A percentile compares a stretch with the other conserved stretches of the same genome.
phyloP scores from a whole-genome alignment of 495 filamentous ascomycete genomes.

The Penicillium flavigenum region DNA sequence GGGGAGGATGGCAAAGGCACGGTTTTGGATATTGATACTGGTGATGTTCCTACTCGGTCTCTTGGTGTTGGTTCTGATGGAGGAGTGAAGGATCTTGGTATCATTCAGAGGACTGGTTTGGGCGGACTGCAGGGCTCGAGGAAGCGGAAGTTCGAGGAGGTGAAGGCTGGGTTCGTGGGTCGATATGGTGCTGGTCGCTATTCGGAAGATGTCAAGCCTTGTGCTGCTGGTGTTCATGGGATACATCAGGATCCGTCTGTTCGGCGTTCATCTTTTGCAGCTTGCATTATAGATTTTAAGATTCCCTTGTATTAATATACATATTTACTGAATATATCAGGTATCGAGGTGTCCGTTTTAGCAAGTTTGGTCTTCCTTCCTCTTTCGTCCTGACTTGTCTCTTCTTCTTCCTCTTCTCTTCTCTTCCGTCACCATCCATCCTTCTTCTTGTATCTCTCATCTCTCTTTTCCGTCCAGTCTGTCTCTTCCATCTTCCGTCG shows the following conservation, averaged over 20 bases:
- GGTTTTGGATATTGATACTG: conserved; percentile 42
- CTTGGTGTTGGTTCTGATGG: conserved; percentile 27
- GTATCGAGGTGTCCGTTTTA: not conserved
- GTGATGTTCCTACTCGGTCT: conserved; percentile 9
- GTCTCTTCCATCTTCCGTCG: not conserved
- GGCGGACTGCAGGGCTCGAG: conserved; percentile 18
- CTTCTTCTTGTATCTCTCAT: not conserved
- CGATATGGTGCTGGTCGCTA: conserved; percentile 26
- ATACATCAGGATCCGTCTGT: conserved; percentile 13
- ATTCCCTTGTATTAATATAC: conserved; percentile 25
- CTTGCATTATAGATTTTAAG: conserved; percentile 44
- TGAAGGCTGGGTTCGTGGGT: conserved; percentile 27
- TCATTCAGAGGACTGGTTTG: conserved; percentile 18
- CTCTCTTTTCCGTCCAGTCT: not conserved
- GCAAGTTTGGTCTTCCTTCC: not conserved
- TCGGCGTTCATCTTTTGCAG: conserved; percentile 38
- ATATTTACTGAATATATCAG: not conserved
- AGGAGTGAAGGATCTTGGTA: conserved; percentile 21
- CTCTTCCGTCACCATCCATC: not conserved
- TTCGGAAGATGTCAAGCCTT: conserved; percentile 17
- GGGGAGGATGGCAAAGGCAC: conserved; percentile 30
- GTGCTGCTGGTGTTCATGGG: conserved; percentile 6
- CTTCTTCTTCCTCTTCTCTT: too few relatives aligned
- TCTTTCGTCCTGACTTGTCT: not conserved
- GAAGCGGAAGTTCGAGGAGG: conserved; percentile 33